phyloP scores from a whole-genome alignment of 192 early-diverging fungal species.

The Cetraspora pellucida region DNA sequence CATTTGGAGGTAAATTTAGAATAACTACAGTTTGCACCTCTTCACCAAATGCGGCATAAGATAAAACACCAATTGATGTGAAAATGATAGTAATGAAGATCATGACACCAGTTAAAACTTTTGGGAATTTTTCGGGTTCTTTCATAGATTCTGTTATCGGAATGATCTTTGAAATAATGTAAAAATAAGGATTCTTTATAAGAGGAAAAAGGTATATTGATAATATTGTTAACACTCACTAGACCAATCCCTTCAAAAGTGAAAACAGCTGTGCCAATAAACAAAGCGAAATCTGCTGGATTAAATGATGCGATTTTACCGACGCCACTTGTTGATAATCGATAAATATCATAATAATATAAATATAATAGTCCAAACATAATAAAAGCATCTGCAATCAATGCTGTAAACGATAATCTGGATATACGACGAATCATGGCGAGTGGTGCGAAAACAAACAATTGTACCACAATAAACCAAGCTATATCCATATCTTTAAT shows the following conservation, averaged over 20 bases:
- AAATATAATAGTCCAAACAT: conserved; percentile 84
- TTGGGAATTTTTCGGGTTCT: conserved; percentile 83
- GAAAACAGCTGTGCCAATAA: conserved; percentile 94
- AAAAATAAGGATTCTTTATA: not conserved
- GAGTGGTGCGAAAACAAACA: conserved; percentile 54
- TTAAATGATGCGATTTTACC: conserved; percentile 80
- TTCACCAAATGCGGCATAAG: conserved; percentile 85
- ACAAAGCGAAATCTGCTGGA: conserved; percentile 76
- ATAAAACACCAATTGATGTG: conserved; percentile 75
- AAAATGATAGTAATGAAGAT: conserved; percentile 80
- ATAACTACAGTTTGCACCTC: conserved; percentile 86
- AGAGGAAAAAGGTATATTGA: not conserved
- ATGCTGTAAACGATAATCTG: conserved; percentile 79
- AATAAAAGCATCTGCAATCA: conserved; percentile 93
- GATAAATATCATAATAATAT: conserved; percentile 77
- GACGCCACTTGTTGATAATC: conserved; percentile 64
- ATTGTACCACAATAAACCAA: conserved; percentile 52
- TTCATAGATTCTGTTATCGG: conserved; percentile 90
- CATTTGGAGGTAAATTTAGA: conserved; percentile 77
- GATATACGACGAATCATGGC: conserved; percentile 85
- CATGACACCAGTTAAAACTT: conserved; percentile 79
- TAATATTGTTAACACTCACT: conserved; percentile 22
- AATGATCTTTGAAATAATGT: conserved; percentile 51
- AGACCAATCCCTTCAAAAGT: conserved; percentile 87
- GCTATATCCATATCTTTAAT: conserved; percentile 23